Conservation (phyloP, 805 yeast genomes). For the Metschnikowia matae region DNA sequence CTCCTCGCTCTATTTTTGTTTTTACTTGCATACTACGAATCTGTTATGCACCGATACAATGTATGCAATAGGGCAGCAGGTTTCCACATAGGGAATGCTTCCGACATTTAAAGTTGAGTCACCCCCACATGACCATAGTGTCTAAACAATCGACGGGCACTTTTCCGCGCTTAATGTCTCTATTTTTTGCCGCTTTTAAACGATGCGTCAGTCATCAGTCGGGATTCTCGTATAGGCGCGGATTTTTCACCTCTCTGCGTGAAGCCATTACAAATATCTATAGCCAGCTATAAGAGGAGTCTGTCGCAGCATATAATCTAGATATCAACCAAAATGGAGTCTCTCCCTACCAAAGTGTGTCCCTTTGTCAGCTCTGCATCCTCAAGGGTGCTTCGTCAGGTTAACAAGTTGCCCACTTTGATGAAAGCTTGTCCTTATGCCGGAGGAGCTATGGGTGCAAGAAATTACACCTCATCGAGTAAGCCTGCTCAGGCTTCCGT, state of each 20-base stretch:
- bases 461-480: conserved; percentile 46
- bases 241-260: not conserved
- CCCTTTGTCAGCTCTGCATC: conserved; percentile 73
- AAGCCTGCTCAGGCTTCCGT: conserved; percentile 45
- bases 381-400: conserved; percentile 53
- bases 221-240: not conserved
- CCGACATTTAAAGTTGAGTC: too few species aligned
- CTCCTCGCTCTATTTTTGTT: too few species aligned
- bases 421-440: conserved; percentile 78
- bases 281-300: not conserved
- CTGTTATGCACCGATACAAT: too few species aligned
- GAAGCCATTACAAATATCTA: too few species aligned
- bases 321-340: conserved; percentile 54
- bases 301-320: not conserved
- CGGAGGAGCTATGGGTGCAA: conserved; percentile 66
- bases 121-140: too few species aligned
- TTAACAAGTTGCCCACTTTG: conserved; percentile 46
- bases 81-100: too few species aligned
- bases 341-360: conserved; percentile 72
- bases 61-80: too few species aligned
- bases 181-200: not conserved
- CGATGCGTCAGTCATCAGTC: not conserved
- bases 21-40: too few species aligned
- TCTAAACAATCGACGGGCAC: too few species aligned
- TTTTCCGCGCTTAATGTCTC: not conserved